Base-by-base conservation (phyloP, 768 basidiomycete genomes). In the Boletales sp. region DNA sequence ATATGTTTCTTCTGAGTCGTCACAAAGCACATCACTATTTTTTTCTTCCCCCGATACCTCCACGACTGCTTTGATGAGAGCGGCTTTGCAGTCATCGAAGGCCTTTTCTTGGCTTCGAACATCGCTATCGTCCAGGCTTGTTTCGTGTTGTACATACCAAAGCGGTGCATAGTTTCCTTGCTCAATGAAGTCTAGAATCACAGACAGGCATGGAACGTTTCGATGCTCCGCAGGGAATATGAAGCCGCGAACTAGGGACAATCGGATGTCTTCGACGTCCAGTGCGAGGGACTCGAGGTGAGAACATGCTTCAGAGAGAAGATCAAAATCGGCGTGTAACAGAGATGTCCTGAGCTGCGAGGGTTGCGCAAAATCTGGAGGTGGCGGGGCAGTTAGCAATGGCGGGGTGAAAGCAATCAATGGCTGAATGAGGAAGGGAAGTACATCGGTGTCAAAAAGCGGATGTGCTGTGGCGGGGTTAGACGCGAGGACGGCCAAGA, bases 1-100 rank as follows among this genome's bases (percentile, higher is more conserved):
- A 37, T 73, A 65, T 15, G 66, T 71, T 29, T 72, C 66, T 43
- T 82, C 78, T 17, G 74, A 78, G 39, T 80, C 77, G 55, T 86
- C 82, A 83, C 88, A 91, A n/a, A 92, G 71, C 8, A 84, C 79
- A 43, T 90, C 84, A 53, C 79, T 79, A 55, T 89, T 91, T 55
- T 77, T 80, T 54, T 87, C 86, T 62, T 91, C 87, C 35, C 90
- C 90, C 9, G 89, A 82, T 36, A 88, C 82, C 60, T 92, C 91
- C 27, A 94, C 90, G 14, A 94, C 80, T 3, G 86, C 81, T 59
- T 92, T 91, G 66, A 93, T 84, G 9, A 93, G 72, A 0, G 89
- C 90, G 4, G 85, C 87, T 69, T 94, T 94, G 70, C 90, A 90
- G 27, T 84, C 79, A 56, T 84, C 82, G 54, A 94, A 87, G 2